phyloP scores from a whole-genome alignment of 805 yeast species.

The Candida nanaspora region DNA sequence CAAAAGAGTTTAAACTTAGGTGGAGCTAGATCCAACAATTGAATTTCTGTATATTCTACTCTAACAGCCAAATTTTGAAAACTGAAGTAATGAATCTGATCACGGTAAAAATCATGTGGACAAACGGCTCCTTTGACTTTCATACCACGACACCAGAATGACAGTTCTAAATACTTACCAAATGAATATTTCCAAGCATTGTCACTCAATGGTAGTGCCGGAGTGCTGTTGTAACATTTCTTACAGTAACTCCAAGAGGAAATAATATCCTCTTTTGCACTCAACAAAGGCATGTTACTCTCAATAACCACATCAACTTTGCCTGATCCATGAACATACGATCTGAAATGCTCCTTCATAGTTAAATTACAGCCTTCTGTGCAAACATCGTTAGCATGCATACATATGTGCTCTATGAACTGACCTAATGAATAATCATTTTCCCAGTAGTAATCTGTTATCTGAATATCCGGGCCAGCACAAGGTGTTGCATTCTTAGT shows the following conservation, averaged over 20 bases:
- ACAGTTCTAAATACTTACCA: conserved; percentile 85
- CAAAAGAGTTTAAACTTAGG: conserved; percentile 70
- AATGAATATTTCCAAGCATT: conserved; percentile 86
- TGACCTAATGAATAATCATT: conserved; percentile 87
- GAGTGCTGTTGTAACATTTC: conserved; percentile 65
- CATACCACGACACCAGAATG: conserved; percentile 67
- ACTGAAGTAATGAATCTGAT: conserved; percentile 80
- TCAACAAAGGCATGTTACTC: conserved; percentile 43
- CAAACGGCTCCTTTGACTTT: conserved; percentile 58
- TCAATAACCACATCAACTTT: conserved; percentile 75
- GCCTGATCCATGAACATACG: conserved; percentile 84
- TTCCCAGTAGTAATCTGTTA: conserved; percentile 84
- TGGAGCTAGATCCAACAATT: conserved; percentile 67
- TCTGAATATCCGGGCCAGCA: conserved; percentile 79
- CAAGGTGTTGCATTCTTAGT: conserved; percentile 86
- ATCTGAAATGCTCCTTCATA: conserved; percentile 67
- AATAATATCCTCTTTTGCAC: conserved; percentile 60
- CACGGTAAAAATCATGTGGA: conserved; percentile 71
- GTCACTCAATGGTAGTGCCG: conserved; percentile 76
- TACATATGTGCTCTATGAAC: conserved; percentile 71
- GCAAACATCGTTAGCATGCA: conserved; percentile 61
- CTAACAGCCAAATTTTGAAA: conserved; percentile 70
- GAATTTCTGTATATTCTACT: conserved; percentile 70
- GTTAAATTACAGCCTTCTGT: conserved; percentile 75
- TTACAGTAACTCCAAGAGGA: conserved; percentile 91